These are phyloP conservation scores for Graphium sp. DNA, from an alignment of 2,329 filamentous ascomycete species.

Conservation along the genomic window DNA sequence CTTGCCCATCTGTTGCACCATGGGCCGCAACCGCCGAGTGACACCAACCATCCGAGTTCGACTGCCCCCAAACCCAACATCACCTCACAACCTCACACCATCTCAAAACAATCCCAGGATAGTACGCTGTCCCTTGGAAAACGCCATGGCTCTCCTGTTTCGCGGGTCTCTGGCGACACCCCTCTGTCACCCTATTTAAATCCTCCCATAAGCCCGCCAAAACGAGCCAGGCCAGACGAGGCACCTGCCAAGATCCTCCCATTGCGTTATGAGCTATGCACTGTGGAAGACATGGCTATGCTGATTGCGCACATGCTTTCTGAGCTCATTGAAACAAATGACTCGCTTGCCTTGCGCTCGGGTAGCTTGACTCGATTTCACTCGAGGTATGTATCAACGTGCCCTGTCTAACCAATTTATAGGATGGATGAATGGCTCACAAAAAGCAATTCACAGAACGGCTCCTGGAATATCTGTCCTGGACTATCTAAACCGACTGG, in stretches of 20 bases:
- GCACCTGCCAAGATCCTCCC: slow-evolving; percentile 45
- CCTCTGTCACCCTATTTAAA: no score
- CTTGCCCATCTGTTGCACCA: no score
- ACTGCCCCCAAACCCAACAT: background rate
- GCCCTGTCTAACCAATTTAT: background rate
- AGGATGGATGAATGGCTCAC: background rate
- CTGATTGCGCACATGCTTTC: slow-evolving; percentile 91
- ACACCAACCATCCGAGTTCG: no score
- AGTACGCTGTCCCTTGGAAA: slow-evolving; percentile 5
- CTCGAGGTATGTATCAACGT: slow-evolving; percentile 46
- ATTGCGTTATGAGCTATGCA: slow-evolving; percentile 62
- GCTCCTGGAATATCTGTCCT: slow-evolving; percentile 83
- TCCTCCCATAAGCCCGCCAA: no score
- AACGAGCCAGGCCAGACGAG: slow-evolving; percentile 34
- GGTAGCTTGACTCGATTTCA: slow-evolving; percentile 88
- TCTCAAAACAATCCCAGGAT: background rate
- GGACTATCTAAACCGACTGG: slow-evolving; percentile 84
- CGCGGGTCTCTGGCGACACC: no score
- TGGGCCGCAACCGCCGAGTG: no score
- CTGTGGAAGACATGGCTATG: slow-evolving; percentile 72
- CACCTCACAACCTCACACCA: background rate
- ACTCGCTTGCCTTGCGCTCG: slow-evolving; percentile 57
- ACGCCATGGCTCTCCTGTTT: slow-evolving; percentile 3
- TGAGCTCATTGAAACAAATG: slow-evolving; percentile 87
- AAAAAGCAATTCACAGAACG: slow-evolving; percentile 19